Evolutionary conservation across 2,329 filamentous ascomycete species (phyloP).

Genomic region (Microdochium trichocladiopsis): DNA sequence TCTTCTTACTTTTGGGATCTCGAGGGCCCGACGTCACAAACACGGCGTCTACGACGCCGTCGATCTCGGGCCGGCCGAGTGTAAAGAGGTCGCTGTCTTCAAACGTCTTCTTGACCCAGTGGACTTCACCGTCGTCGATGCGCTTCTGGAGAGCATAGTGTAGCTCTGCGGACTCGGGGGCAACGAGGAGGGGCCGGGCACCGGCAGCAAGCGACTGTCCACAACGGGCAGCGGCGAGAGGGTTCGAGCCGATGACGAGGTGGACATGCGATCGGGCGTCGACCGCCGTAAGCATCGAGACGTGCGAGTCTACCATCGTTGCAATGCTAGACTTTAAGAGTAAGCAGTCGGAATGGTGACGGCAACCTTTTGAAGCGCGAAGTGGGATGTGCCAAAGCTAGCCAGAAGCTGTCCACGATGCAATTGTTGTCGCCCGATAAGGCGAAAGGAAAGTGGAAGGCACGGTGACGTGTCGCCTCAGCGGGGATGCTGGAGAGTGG

Average conservation of each 20-base stretch:
- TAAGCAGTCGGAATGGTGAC: too few species aligned
- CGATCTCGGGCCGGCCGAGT: constrained; percentile 75
- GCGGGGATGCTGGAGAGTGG: too few species aligned
- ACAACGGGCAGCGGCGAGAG: constrained; percentile 80
- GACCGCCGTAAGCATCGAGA: constrained; percentile 63
- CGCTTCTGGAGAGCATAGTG: constrained; percentile 53
- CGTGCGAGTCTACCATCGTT: constrained; percentile 14
- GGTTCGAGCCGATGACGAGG: constrained; percentile 78
- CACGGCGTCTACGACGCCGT: constrained; percentile 77
- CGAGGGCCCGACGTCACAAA: constrained; percentile 66
- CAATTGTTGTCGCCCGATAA: too few species aligned
- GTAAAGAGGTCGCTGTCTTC: constrained; percentile 63
- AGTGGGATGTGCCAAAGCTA: too few species aligned
- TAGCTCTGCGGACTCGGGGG: constrained; percentile 55
- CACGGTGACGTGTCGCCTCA: too few species aligned
- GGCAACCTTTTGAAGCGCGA: too few species aligned
- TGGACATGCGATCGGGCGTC: constrained; percentile 69
- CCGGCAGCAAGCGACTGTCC: constrained; percentile 74
- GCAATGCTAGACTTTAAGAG: background rate
- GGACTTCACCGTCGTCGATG: constrained; percentile 58
- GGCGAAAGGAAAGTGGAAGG: too few species aligned
- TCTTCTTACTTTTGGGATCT: constrained; percentile 30
- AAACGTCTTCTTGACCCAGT: constrained; percentile 62
- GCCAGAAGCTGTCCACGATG: too few species aligned
- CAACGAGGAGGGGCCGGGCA: constrained; percentile 72